Conservation (phyloP, 2,329 filamentous ascomycete genomes). For the Cladosporium sphaerospermum region DNA sequence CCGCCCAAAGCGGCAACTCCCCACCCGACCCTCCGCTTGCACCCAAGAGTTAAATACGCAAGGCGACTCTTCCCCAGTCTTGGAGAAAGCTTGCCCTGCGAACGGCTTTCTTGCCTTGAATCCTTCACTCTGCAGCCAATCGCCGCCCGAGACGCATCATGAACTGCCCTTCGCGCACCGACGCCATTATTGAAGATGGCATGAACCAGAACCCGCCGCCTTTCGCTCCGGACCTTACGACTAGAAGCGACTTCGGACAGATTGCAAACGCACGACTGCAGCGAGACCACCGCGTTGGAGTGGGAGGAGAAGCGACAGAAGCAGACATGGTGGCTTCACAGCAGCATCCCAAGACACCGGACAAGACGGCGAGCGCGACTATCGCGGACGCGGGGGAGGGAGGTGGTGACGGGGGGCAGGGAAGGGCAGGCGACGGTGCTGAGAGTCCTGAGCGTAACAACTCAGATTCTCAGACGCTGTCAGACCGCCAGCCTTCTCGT, state of each 20-base stretch:
- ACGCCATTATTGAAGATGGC: constrained; percentile 46
- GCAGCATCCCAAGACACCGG: neutral
- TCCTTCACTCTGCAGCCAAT: neutral
- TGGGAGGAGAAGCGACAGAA: constrained; percentile 22
- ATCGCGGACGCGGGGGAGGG: constrained; percentile 10
- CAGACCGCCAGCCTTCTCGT: neutral
- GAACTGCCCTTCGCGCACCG: constrained; percentile 60
- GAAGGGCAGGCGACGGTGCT: neutral
- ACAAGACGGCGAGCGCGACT: neutral
- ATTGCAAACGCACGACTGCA: constrained; percentile 53
- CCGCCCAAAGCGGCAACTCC: neutral
- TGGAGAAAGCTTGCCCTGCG: constrained; percentile 7
- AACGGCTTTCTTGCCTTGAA: constrained; percentile 4
- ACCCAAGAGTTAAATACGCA: constrained; percentile 1
- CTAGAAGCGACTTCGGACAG: constrained; percentile 55
- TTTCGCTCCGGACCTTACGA: constrained; percentile 55
- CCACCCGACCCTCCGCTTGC: neutral
- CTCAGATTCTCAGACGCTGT: neutral
- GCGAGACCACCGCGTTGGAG: constrained; percentile 35
- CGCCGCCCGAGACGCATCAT: constrained; percentile 34
- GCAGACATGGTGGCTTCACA: neutral
- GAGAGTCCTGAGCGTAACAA: constrained; percentile 1
- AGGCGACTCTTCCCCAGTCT: constrained; percentile 5
- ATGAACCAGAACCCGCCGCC: constrained; percentile 58
- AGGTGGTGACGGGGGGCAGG: constrained; percentile 15